These are phyloP conservation scores for Fereydounia khargensis DNA, from an alignment of 1,284 basidiomycete species.

Conservation along the genomic window DNA sequence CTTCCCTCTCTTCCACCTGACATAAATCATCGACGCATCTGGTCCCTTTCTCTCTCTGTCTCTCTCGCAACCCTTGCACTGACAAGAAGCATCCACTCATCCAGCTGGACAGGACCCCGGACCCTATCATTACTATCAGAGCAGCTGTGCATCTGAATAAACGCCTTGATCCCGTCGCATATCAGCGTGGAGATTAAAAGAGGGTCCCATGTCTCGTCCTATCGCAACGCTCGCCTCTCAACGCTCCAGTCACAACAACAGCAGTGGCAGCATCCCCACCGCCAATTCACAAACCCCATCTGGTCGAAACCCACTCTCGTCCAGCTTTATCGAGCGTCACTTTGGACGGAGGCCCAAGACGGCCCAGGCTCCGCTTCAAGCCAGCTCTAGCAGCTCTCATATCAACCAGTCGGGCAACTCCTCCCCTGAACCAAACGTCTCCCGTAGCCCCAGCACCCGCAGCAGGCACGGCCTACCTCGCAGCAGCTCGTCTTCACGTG, in stretches of 20 bases:
- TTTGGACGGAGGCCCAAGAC: not conserved
- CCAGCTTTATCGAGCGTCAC: not conserved
- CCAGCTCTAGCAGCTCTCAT: not conserved
- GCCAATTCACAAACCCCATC: not conserved
- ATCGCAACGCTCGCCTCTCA: too few species aligned
- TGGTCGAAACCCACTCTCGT: not conserved
- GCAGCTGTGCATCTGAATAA: too few species aligned
- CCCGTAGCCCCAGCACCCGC: not conserved
- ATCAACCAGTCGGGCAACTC: not conserved
- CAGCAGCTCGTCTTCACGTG: not conserved
- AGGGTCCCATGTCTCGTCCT: too few species aligned
- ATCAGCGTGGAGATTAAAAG: too few species aligned
- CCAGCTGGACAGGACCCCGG: too few species aligned
- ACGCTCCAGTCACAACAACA: not conserved
- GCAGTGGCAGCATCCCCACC: not conserved
- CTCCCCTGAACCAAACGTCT: not conserved
- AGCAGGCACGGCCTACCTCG: not conserved
- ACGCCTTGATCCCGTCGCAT: too few species aligned
- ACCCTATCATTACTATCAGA: too few species aligned
- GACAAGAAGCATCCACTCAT: too few species aligned
- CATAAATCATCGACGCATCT: too few species aligned
- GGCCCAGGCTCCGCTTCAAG: not conserved
- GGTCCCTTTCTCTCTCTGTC: too few species aligned
- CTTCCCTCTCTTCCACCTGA: too few species aligned
- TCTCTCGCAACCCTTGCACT: too few species aligned